Evolutionary conservation across 345 rosid genomes (phyloP).

Genomic region (Adansonia digitata): DNA sequence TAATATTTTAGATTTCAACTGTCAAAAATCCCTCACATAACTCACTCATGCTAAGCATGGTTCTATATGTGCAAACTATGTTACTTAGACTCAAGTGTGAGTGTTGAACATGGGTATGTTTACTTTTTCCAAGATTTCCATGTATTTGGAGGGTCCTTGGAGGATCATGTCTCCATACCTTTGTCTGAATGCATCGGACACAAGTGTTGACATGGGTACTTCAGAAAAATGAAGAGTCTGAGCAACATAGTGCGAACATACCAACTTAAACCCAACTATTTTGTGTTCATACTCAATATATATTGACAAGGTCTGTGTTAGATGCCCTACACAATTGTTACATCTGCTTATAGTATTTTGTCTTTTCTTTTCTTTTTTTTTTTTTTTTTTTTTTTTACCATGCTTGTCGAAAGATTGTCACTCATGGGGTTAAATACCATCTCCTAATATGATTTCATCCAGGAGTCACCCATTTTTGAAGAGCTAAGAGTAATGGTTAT

Average conservation of each 20-base stretch:
- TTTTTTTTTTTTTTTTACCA: not conserved
- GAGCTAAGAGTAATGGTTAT: slow-evolving; percentile 67
- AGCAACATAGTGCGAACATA: not conserved
- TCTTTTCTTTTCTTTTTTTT: no score
- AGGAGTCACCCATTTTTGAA: slow-evolving; percentile 55
- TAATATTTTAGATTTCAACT: not conserved
- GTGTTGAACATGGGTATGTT: no score
- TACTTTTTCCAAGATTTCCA: no score
- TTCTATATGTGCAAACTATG: no score
- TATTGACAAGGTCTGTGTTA: not conserved
- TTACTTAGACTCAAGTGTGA: no score
- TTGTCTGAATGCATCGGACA: no score
- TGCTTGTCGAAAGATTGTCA: not conserved
- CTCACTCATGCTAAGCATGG: not conserved
- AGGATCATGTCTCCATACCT: no score
- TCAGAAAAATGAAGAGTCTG: no score
- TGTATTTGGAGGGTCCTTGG: no score
- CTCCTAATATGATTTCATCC: slow-evolving; percentile 7
- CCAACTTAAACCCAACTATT: not conserved
- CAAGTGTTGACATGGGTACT: no score
- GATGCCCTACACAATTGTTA: not conserved
- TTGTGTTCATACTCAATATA: not conserved
- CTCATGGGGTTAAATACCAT: not conserved
- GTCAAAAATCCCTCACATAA: not conserved
- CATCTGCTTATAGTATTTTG: not conserved